Evolutionary conservation across 306 rosid genomes (phyloP), one percentile per base, ranked within the genome.

Genomic region (Gillenia trifoliata): DNA sequence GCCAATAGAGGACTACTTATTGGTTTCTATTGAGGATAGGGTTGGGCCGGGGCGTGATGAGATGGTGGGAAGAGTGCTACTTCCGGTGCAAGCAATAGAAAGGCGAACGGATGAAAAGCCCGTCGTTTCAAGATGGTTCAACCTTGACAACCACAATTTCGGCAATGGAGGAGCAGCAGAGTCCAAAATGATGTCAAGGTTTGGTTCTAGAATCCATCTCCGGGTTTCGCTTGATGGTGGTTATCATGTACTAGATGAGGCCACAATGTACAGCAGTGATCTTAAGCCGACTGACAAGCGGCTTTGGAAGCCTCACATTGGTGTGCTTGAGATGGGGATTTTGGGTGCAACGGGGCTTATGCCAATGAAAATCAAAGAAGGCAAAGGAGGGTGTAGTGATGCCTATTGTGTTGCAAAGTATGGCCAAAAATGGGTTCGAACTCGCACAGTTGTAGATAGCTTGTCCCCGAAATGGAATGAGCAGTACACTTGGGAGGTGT

Each of bases 401-500:
- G 67, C 91, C 19, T 88, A 85, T 54, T 88, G 91, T 72, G 89
- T 88, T 40, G 91, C 91, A 0, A 85, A 88, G 75, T 88, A 88
- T 55, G 91, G 91, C 6, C 86, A 81, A 74, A 88, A 88, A 79
- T 88, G 91, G 91, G 81, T 85, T 13, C 71, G 91, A 73, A 88
- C 91, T 19, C 68, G 91, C 17, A 88, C 91, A 0, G 89, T 81
- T 70, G 87, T 88, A 4, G 89, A 85, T 23, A 83, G 80, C 77
- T 74, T 88, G 75, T 85, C 89, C 0, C 91, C 91, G 4, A 88
- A 88, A 69, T 88, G 91, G 91, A 88, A 88, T 11, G 91, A 88
- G 80, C 91, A 88, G 77, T 88, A 85, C 86, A 85, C 89, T 56
- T 88, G 89, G 89, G 91, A 88, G 43, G 89, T 88, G 65, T 81